Base-by-base conservation (phyloP, 305 asterid species). In the Ajuga reptans region DNA sequence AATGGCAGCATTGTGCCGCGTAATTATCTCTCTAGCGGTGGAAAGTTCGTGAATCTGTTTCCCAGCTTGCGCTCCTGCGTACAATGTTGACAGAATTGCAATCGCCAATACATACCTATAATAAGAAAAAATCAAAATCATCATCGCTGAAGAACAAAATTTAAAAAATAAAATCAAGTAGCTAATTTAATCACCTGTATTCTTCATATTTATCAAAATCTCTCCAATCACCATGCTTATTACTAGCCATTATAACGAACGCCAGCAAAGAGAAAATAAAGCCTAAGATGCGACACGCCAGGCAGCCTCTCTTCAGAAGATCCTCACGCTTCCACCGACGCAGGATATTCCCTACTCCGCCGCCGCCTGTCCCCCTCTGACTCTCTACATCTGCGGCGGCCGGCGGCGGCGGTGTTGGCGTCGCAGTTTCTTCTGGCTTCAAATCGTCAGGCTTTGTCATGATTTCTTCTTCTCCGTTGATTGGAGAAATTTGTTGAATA, bases 71-170 rank as follows among this genome's bases (percentile, higher is more conserved):
- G 86, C 72, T 31, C 91, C 90, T 0, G 92, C 80, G 68, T 89
- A 89, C 69, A 91, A 50, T 11, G 90, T 75, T 3, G 97, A 87
- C 60, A 91, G 74, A 81, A 91, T 85, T 64, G 95, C 87, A 21
- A 84, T 81, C 10, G 93, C 96, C 83, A 91, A 60, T 37, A 87
- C 85, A 76, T 89, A 91, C 83, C 95, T 90, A 42, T 9, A 33
- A 6, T 21, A 21, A 9, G n/a, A 6, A 37, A 1, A 27, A 42
- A 10, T 6, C 1, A 41, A 49, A 36, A 37, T 15, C 18, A 27
- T 11, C 5, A 37, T 31, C 9, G 1, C 3, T 16, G 9, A 51
- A 21, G 21, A 37, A 37, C 8, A 34, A 4, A 27, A 1, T 29
- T 10, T 51, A 64, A 4, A 6, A 68, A 5, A 8, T 7, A 50